Percentiles rank a stretch among this genome's conserved stretches.
Conservation (phyloP, 2,329 filamentous ascomycete species). For the Capronia americana region DNA sequence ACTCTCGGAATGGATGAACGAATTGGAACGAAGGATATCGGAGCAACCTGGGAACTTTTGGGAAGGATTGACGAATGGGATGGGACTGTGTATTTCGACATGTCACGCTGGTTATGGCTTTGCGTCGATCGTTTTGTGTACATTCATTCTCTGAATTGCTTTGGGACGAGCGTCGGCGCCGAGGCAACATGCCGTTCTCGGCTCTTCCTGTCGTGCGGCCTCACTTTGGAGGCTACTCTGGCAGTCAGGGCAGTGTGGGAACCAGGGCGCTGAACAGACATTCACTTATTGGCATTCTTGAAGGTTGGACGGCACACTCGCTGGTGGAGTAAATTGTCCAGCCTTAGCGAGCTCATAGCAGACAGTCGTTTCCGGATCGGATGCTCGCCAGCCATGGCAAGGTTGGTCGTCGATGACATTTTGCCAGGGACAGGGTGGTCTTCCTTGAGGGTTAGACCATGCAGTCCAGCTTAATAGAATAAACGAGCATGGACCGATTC, state of each 20-base stretch:
- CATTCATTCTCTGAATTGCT: conserved; percentile 14
- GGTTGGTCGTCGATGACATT: not conserved
- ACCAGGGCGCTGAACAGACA: conserved; percentile 13
- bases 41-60: conserved; percentile 9
- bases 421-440: not conserved
- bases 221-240: not conserved
- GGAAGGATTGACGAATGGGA: not conserved
- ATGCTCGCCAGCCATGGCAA: not conserved
- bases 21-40: conserved; percentile 10
- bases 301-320: not conserved
- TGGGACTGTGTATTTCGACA: conserved; percentile 12
- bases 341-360: not conserved
- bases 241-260: not conserved
- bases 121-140: conserved; percentile 14
- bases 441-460: not conserved
- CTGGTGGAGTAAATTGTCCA: not conserved
- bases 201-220: not conserved
- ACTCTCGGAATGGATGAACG: conserved; percentile 23
- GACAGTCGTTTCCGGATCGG: not conserved
- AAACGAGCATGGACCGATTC: not conserved
- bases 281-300: conserved; percentile 6
- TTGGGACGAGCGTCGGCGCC: conserved; percentile 12
- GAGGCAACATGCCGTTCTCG: not conserved
- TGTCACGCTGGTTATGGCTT: conserved; percentile 7
- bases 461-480: not conserved